Percentiles rank a stretch among this genome's conserved stretches.
phyloP scores from a whole-genome alignment of 2,329 filamentous ascomycete species.

The Cryphonectria parasitica region DNA sequence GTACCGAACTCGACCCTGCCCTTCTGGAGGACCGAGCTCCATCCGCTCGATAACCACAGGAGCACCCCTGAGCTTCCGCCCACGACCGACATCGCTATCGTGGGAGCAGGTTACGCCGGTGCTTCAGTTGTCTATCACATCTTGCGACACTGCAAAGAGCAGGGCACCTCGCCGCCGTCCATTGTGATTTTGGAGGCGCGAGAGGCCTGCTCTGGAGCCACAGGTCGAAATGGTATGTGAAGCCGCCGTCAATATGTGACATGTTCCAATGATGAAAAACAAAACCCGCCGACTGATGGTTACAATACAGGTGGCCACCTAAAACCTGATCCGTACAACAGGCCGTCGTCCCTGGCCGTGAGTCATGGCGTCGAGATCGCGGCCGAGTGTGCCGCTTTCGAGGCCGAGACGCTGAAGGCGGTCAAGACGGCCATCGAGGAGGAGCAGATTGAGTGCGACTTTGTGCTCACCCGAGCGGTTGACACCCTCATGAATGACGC shows the following conservation, averaged over 20 bases:
- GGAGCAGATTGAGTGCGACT: conserved; percentile 48
- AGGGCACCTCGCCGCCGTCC: conserved; percentile 22
- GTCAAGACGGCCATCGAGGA: conserved; percentile 43
- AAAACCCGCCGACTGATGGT: conserved; percentile 16
- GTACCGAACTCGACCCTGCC: conserved; percentile 36
- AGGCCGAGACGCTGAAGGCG: conserved; percentile 35
- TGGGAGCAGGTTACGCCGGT: conserved; percentile 53
- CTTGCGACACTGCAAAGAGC: conserved; percentile 31
- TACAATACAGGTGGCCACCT: conserved; percentile 35
- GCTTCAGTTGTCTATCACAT: conserved; percentile 48
- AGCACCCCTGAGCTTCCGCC: conserved; percentile 43
- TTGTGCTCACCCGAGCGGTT: conserved; percentile 44
- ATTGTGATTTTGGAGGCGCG: conserved; percentile 42
- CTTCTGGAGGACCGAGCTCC: conserved; percentile 48
- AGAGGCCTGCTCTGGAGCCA: conserved; percentile 43
- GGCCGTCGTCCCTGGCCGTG: conserved; percentile 32
- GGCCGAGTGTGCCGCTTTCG: conserved; percentile 38
- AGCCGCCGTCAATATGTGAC: conserved; percentile 12
- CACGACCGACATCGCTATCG: conserved; percentile 48
- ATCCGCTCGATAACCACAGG: conserved; percentile 46
- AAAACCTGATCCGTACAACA: conserved; percentile 41
- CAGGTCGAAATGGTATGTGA: conserved; percentile 41
- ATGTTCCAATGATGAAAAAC: not conserved
- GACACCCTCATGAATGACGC: conserved; percentile 43
- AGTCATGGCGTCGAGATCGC: conserved; percentile 37